Evolutionary conservation across 164 flowering plant genomes (phyloP).

Genomic region (Brasenia schreberi): DNA sequence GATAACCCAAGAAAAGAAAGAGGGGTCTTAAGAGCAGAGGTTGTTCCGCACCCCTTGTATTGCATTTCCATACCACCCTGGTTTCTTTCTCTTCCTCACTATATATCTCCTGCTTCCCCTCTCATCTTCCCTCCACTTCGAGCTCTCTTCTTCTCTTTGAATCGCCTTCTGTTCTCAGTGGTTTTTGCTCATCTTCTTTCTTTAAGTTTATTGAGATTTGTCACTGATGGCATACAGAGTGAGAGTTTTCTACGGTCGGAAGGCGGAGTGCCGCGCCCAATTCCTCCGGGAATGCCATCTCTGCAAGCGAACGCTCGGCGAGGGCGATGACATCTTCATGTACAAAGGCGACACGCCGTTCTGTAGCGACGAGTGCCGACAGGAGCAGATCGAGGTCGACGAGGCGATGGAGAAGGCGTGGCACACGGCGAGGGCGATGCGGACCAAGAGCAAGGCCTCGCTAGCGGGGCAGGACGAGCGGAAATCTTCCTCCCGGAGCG

Average conservation of each 20-base stretch:
- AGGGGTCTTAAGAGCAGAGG: not conserved
- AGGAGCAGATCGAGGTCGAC: constrained; percentile 48
- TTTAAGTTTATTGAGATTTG: not conserved
- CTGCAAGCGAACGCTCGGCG: constrained; percentile 28
- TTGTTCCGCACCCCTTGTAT: not conserved
- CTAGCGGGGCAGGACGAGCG: constrained; percentile 1
- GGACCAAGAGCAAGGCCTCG: not conserved
- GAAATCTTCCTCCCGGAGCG: constrained; percentile 8
- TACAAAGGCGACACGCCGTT: constrained; percentile 52
- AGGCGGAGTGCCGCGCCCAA: constrained; percentile 20
- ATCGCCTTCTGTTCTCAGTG: not conserved
- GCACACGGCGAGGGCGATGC: constrained; percentile 5
- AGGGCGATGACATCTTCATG: constrained; percentile 45
- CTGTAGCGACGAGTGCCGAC: constrained; percentile 54
- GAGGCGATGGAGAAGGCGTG: constrained; percentile 27
- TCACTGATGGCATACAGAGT: not conserved
- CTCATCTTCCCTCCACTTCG: not conserved
- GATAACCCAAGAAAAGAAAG: too few species aligned
- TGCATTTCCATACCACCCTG: not conserved
- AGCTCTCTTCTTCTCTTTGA: not conserved
- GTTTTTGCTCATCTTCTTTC: too few species aligned
- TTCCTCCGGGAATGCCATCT: constrained; percentile 40
- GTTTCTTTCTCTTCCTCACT: not conserved
- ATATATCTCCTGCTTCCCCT: not conserved
- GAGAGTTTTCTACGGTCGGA: constrained; percentile 8